These are phyloP conservation scores for Mycena citricolor DNA, from an alignment of 1,284 basidiomycete species.

Conservation along the genomic window DNA sequence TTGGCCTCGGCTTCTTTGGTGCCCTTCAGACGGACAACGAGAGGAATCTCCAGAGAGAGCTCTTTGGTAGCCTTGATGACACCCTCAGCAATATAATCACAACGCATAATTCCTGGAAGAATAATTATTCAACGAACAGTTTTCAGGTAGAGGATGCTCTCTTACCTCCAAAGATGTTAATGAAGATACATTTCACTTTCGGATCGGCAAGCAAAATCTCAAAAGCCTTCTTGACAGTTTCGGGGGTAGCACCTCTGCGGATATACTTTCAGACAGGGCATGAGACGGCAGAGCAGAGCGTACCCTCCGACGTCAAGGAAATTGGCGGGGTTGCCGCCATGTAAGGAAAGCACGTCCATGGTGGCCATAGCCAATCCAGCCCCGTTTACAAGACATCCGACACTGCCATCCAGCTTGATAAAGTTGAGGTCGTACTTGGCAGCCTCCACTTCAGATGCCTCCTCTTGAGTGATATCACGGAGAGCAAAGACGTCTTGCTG, in stretches of 20 bases:
- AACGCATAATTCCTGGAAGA: slow-evolving; percentile 89
- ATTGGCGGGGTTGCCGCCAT: slow-evolving; percentile 95
- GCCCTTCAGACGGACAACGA: slow-evolving; percentile 94
- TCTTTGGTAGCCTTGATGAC: slow-evolving; percentile 98
- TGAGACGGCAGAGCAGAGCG: slow-evolving; percentile 26
- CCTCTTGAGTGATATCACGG: slow-evolving; percentile 94
- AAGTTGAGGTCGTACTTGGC: slow-evolving; percentile 95
- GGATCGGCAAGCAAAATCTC: slow-evolving; percentile 89
- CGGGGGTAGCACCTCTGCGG: slow-evolving; percentile 87
- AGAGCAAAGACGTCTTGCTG: slow-evolving; percentile 90
- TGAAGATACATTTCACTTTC: slow-evolving; percentile 97
- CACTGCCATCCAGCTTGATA: slow-evolving; percentile 98
- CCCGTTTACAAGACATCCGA: slow-evolving; percentile 98
- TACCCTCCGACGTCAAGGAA: slow-evolving; percentile 97
- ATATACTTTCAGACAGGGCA: slow-evolving; percentile 5
- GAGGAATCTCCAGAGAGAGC: slow-evolving; percentile 79
- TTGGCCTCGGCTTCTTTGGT: slow-evolving; percentile 97
- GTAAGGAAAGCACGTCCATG: slow-evolving; percentile 95
- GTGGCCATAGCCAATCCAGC: slow-evolving; percentile 99
- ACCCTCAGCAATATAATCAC: slow-evolving; percentile 95
- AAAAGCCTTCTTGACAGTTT: slow-evolving; percentile 99
- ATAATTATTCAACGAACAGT: neutral
- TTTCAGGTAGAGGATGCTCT: slow-evolving; percentile 7
- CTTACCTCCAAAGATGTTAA: slow-evolving; percentile 90
- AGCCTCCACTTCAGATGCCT: slow-evolving; percentile 95